A percentile compares a stretch with the other conserved stretches of the same genome.
phyloP scores from a whole-genome alignment of 345 rosid species.

The Salix purpurea region DNA sequence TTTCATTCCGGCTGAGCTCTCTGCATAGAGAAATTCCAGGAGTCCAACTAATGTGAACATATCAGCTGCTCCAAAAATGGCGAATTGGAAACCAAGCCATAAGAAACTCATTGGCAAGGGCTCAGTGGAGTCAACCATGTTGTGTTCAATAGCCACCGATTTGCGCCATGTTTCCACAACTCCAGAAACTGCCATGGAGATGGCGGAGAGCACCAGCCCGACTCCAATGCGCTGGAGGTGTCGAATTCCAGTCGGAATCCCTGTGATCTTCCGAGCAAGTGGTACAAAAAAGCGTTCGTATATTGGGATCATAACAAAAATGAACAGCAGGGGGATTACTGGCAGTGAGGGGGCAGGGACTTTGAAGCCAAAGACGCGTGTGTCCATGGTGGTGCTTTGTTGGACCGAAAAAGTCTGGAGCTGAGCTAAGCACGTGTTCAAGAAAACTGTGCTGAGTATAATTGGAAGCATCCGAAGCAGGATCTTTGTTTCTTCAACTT shows the following conservation, averaged over 20 bases:
- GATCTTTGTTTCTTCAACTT: constrained; percentile 62
- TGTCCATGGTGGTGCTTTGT: constrained; percentile 59
- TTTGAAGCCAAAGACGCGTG: constrained; percentile 34
- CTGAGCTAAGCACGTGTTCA: constrained; percentile 69
- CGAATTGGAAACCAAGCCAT: constrained; percentile 58
- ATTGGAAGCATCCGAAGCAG: constrained; percentile 55
- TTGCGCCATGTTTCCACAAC: constrained; percentile 48
- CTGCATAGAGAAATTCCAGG: constrained; percentile 56
- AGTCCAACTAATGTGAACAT: constrained; percentile 56
- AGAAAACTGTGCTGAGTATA: constrained; percentile 53
- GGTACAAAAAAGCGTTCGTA: constrained; percentile 57
- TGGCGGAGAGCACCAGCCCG: constrained; percentile 46
- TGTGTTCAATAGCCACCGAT: constrained; percentile 37
- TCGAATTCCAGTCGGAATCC: constrained; percentile 51
- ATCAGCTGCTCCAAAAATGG: constrained; percentile 55
- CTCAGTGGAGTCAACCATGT: constrained; percentile 45
- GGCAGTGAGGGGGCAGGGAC: constrained; percentile 56
- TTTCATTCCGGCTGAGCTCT: constrained; percentile 57
- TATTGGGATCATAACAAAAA: constrained; percentile 42
- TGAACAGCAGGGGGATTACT: constrained; percentile 48
- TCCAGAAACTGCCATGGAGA: constrained; percentile 58
- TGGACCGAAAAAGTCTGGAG: constrained; percentile 58
- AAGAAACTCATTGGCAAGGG: constrained; percentile 53
- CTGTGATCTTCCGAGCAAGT: constrained; percentile 42
- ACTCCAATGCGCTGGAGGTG: constrained; percentile 52